Conservation (phyloP, 2,329 filamentous ascomycete genomes). For the Xylariaceae sp. region DNA sequence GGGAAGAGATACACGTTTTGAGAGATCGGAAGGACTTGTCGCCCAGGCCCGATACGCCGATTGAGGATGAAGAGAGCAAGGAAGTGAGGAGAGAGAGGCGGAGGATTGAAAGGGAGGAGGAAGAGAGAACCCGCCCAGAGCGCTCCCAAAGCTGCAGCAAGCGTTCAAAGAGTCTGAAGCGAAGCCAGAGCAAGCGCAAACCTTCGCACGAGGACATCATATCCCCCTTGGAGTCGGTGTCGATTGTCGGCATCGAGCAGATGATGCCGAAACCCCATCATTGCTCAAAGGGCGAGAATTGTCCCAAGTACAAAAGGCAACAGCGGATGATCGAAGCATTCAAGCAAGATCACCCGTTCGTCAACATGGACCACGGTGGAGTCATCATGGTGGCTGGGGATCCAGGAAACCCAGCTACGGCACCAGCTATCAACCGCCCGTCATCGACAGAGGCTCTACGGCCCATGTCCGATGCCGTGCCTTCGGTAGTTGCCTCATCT, state of each 20-base stretch:
- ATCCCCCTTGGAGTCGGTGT: slow-evolving; percentile 77
- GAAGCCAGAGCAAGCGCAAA: slow-evolving; percentile 32
- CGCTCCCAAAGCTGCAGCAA: slow-evolving; percentile 29
- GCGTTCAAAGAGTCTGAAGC: slow-evolving; percentile 36
- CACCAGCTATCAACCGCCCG: slow-evolving; percentile 51
- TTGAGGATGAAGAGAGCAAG: slow-evolving; percentile 55
- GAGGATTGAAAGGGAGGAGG: slow-evolving; percentile 32
- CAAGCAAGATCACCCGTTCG: slow-evolving; percentile 69
- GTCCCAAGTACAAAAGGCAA: slow-evolving; percentile 76
- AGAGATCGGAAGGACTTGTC: slow-evolving; percentile 52
- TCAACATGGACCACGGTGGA: slow-evolving; percentile 55
- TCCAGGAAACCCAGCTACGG: slow-evolving; percentile 70
- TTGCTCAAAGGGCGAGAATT: slow-evolving; percentile 83
- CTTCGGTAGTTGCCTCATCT: slow-evolving; percentile 85
- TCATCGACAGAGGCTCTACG: slow-evolving; percentile 52
- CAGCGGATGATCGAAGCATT: slow-evolving; percentile 73
- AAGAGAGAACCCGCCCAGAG: slow-evolving; percentile 12
- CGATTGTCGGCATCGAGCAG: slow-evolving; percentile 89
- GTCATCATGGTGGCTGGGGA: slow-evolving; percentile 75
- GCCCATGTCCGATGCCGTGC: slow-evolving; percentile 70
- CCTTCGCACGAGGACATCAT: slow-evolving; percentile 59
- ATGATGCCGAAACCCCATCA: slow-evolving; percentile 78
- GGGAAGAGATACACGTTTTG: slow-evolving; percentile 73
- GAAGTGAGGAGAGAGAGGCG: slow-evolving; percentile 45
- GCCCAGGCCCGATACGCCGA: slow-evolving; percentile 54